Conservation (phyloP, 2,329 filamentous ascomycete genomes). For the Sporothrix euskadiensis region DNA sequence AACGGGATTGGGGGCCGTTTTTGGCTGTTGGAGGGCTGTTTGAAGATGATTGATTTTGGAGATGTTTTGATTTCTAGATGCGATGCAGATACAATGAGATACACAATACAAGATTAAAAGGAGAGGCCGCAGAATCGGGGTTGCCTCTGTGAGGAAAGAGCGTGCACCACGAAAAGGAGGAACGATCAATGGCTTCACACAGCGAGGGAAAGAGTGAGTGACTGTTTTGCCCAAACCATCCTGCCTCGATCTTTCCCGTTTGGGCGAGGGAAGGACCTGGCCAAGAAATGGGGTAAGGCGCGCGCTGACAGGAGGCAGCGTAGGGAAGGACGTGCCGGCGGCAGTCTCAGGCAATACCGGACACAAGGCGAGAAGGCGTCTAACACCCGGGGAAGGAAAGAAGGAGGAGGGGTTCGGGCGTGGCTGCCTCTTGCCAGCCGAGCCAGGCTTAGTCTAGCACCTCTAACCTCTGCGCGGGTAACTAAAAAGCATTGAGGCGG, state of each 20-base stretch:
- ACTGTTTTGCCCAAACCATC: background rate
- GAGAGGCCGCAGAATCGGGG: background rate
- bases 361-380: constrained; percentile 9
- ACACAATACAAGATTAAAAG: background rate
- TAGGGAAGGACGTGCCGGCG: constrained; percentile 12
- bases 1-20: constrained; percentile 22
- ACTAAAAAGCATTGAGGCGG: constrained; percentile 9
- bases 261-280: background rate
- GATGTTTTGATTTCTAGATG: background rate
- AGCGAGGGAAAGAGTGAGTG: background rate
- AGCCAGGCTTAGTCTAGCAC: background rate
- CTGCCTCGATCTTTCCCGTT: constrained; percentile 5
- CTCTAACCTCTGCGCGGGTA: background rate
- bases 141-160: background rate
- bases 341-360: constrained; percentile 16
- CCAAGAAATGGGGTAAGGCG: constrained; percentile 8
- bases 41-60: background rate
- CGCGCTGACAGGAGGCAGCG: constrained; percentile 16
- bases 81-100: background rate
- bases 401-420: constrained; percentile 1
- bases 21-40: background rate
- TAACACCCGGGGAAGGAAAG: constrained; percentile 2
- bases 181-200: background rate
- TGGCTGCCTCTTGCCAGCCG: background rate
- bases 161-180: constrained; percentile 8